Percentiles rank a stretch among this genome's conserved stretches.
phyloP scores from a whole-genome alignment of 2,329 filamentous ascomycete genomes.

The Fusarium tupiense region DNA sequence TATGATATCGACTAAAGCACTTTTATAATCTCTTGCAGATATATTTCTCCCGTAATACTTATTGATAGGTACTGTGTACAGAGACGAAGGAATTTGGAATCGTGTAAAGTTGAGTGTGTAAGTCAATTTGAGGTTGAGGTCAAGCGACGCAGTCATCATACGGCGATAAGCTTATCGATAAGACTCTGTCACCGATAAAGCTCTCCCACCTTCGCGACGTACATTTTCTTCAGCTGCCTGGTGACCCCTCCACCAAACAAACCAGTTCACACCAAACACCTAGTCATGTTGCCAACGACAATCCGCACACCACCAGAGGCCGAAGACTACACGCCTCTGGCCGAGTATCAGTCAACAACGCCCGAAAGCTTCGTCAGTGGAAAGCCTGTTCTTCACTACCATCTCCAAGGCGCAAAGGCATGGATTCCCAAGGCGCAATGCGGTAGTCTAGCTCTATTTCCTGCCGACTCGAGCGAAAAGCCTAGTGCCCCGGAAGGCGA shows the following conservation, averaged over 20 bases:
- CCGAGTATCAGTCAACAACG: conserved; percentile 77
- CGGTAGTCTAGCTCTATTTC: conserved; percentile 64
- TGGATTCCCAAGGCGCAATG: conserved; percentile 65
- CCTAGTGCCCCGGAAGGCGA: conserved; percentile 38
- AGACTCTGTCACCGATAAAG: conserved; percentile 23
- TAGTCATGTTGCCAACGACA: conserved; percentile 59
- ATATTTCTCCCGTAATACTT: not conserved
- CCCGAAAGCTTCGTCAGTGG: conserved; percentile 76
- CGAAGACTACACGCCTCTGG: conserved; percentile 70
- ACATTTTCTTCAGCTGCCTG: conserved; percentile 38
- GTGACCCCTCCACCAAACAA: conserved; percentile 36
- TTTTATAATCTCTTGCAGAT: not conserved
- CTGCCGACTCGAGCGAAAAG: conserved; percentile 49
- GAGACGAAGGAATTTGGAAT: not conserved
- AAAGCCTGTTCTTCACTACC: conserved; percentile 76
- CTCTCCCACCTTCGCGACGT: conserved; percentile 27
- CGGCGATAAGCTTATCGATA: conserved; percentile 36
- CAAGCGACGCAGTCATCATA: not conserved
- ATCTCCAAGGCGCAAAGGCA: conserved; percentile 65
- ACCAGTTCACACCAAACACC: not conserved
- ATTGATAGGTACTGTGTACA: not conserved
- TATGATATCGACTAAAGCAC: not conserved
- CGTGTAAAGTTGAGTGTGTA: not conserved
- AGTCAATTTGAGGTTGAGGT: not conserved
- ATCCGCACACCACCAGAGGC: conserved; percentile 66